Conservation (phyloP, 192 early-diverging fungal species). For the Phycomyces nitens region DNA sequence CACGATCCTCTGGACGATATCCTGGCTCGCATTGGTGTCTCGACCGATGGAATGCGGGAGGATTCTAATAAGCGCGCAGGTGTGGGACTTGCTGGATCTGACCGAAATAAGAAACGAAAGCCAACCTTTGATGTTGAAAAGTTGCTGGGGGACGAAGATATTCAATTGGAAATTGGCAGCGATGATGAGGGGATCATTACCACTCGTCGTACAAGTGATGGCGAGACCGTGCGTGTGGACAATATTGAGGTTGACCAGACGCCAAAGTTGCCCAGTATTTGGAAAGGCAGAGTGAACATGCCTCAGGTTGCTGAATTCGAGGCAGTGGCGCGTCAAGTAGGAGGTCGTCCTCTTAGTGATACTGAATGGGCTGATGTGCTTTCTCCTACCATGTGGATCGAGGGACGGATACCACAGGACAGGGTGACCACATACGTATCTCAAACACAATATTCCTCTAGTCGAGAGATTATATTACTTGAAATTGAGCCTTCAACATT, state of each 20-base stretch:
- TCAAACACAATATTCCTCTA: constrained; percentile 45
- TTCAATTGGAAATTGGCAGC: constrained; percentile 28
- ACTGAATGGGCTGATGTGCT: constrained; percentile 58
- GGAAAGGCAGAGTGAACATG: constrained; percentile 65
- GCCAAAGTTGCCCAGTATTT: constrained; percentile 35
- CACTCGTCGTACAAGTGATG: background rate
- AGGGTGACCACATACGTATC: constrained; percentile 54
- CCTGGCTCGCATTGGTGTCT: constrained; percentile 45
- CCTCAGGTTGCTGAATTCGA: constrained; percentile 58
- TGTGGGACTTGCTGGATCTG: constrained; percentile 31
- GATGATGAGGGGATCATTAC: constrained; percentile 14
- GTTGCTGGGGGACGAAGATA: constrained; percentile 18
- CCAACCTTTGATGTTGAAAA: constrained; percentile 22
- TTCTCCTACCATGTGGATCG: constrained; percentile 53
- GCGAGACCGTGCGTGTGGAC: background rate
- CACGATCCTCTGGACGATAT: constrained; percentile 51
- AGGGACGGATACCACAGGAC: constrained; percentile 58
- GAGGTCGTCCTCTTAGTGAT: constrained; percentile 44
- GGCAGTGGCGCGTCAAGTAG: constrained; percentile 56
- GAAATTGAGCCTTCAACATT: constrained; percentile 41
- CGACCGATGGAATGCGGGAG: constrained; percentile 31
- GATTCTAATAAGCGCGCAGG: constrained; percentile 31
- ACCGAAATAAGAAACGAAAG: constrained; percentile 35
- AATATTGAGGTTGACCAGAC: background rate
- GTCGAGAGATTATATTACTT: constrained; percentile 62